Conservation (phyloP, 768 basidiomycete species). For the Suillus cothurnatus region DNA sequence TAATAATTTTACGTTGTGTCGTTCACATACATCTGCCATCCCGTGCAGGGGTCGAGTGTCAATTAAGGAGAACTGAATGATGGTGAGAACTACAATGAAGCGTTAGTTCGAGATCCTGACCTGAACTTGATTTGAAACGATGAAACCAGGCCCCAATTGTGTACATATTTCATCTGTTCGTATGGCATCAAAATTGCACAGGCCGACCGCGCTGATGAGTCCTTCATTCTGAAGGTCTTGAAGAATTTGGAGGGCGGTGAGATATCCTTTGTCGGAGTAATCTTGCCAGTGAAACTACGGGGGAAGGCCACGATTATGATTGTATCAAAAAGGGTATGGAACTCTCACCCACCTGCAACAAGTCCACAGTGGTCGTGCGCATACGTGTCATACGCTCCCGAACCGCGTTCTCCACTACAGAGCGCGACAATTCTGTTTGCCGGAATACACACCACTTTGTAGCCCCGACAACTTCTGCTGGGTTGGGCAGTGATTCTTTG, state of each 20-base stretch:
- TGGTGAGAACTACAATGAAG: constrained; percentile 14
- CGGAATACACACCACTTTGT: constrained; percentile 90
- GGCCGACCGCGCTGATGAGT: constrained; percentile 64
- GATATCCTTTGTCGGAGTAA: constrained; percentile 51
- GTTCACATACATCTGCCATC: constrained; percentile 75
- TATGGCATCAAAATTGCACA: constrained; percentile 81
- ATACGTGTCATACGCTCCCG: constrained; percentile 73
- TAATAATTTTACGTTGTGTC: constrained; percentile 71
- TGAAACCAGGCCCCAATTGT: constrained; percentile 64
- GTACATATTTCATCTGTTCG: constrained; percentile 82
- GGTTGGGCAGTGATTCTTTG: constrained; percentile 44
- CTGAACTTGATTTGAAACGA: constrained; percentile 86
- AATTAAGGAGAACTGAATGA: constrained; percentile 72
- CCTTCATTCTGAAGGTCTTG: constrained; percentile 61
- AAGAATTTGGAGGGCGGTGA: constrained; percentile 52
- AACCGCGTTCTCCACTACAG: constrained; percentile 62
- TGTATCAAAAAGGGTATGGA: not conserved
- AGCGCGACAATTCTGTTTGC: constrained; percentile 48
- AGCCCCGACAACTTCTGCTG: constrained; percentile 59
- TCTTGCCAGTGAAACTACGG: constrained; percentile 82
- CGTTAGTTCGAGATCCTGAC: constrained; percentile 37
- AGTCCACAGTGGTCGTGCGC: constrained; percentile 59
- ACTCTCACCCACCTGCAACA: constrained; percentile 60
- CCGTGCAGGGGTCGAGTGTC: constrained; percentile 77
- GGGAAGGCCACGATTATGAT: constrained; percentile 2